Evolutionary conservation across 352 stramenopile genomes (phyloP), one percentile per base, ranked within the genome.

Genomic region (Globisporangium nodosum): DNA sequence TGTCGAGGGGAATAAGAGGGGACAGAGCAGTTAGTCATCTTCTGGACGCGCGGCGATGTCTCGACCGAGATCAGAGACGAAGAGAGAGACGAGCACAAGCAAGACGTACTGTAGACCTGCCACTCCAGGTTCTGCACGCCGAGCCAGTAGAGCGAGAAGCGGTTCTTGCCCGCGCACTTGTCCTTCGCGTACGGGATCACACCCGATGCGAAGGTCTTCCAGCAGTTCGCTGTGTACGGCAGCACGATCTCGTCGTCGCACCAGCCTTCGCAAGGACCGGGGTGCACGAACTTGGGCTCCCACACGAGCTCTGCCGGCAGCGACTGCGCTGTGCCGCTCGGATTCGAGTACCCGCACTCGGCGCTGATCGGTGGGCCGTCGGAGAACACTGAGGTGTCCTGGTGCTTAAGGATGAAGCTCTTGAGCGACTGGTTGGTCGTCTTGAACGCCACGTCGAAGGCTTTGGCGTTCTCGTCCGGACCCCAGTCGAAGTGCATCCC

Each of bases 111-210:
- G 65, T 84, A 85, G 51, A 87, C 68, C 63, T 87, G 74, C 74
- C 72, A 87, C 27, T 58, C 54, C 0, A 65, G 13, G 9, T 64
- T 58, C 45, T 82, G 68, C 58, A 78, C 72, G 5, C 63, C 65
- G 30, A 84, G 58, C 76, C 76, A 87, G 65, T 76, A 81, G 51
- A 87, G 74, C 3, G 70, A 78, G 6, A 84, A 39, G 21, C 42
- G 54, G 16, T 54, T 56, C 45, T 61, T 56, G 30, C 56, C 61
- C 3, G 57, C 39, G 16, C 61, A 68, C 49, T 45, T 54, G 35
- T 39, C 49, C 20, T 58, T 61, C 13, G 58, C 30, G 61, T 63
- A 63, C 18, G 61, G 54, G 27, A 67, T 45, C 3, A 5, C 16
- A 15, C 54, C 56, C 30, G 40, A n/a, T 4, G 24, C 15, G 31